Percentiles rank a stretch among this genome's conserved stretches.
phyloP scores from a whole-genome alignment of 257 asterid species.

The Henckelia pumila region DNA sequence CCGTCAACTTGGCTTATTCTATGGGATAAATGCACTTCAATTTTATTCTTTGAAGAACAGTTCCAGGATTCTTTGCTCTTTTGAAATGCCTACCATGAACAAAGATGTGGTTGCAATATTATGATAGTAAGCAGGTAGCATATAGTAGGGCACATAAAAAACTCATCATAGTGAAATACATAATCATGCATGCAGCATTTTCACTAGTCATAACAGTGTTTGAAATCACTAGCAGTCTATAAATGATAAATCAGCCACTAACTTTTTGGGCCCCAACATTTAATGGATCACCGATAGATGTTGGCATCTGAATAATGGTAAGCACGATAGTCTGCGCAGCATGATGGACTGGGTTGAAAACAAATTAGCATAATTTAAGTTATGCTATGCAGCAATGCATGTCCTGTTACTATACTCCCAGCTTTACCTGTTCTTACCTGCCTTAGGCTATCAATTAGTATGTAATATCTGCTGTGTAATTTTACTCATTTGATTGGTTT shows the following conservation, averaged over 20 bases:
- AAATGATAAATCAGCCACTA: background rate
- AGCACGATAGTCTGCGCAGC: background rate
- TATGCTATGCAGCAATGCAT: too few species aligned
- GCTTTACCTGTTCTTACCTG: too few species aligned
- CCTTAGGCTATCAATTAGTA: too few species aligned
- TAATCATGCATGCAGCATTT: background rate
- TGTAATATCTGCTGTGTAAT: too few species aligned
- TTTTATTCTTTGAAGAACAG: background rate
- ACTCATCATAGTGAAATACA: background rate
- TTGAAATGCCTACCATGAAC: slow-evolving; percentile 3
- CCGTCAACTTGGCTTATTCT: slow-evolving; percentile 6
- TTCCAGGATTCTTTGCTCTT: slow-evolving; percentile 3
- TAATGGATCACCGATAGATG: background rate
- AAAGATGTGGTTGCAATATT: background rate
- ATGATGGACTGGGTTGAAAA: too few species aligned
- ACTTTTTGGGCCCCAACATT: background rate
- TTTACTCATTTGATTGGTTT: too few species aligned
- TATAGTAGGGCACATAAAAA: background rate
- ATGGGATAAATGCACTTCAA: background rate
- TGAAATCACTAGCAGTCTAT: background rate
- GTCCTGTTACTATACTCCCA: too few species aligned
- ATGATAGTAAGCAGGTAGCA: background rate
- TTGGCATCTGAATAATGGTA: background rate
- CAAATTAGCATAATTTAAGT: too few species aligned
- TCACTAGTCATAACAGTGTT: background rate